phyloP scores from a whole-genome alignment of 2,329 filamentous ascomycete genomes.

The Dothistroma septosporum region DNA sequence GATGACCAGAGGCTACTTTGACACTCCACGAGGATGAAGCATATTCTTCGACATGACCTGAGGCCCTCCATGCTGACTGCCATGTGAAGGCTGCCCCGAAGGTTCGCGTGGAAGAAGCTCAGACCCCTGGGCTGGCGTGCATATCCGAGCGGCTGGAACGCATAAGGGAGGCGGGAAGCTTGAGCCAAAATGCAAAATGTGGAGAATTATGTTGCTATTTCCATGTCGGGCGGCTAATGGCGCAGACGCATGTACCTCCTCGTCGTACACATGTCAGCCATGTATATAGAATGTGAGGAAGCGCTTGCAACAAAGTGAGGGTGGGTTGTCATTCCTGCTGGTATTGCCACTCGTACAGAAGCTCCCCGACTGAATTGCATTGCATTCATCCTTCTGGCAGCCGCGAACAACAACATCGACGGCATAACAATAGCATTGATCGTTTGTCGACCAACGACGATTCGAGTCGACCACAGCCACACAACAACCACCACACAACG shows the following conservation, averaged over 20 bases:
- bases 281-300: slow-evolving; percentile 28
- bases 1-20: not conserved
- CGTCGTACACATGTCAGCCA: slow-evolving; percentile 25
- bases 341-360: not conserved
- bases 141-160: slow-evolving; percentile 2
- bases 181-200: slow-evolving; percentile 1
- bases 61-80: not conserved
- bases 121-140: not conserved
- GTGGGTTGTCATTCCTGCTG: not conserved
- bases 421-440: not conserved
- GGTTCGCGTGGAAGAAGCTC: slow-evolving; percentile 3
- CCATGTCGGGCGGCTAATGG: slow-evolving; percentile 19
- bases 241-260: slow-evolving; percentile 13
- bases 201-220: slow-evolving; percentile 22
- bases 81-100: not conserved
- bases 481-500: slow-evolving; percentile 3
- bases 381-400: not conserved
- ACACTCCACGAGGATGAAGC: not conserved
- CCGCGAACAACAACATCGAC: not conserved
- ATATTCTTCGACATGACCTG: not conserved
- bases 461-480: slow-evolving; percentile 7
- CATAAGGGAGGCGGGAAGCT: not conserved
- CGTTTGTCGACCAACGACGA: slow-evolving; percentile 9
- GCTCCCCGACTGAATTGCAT: not conserved
- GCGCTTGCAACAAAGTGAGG: slow-evolving; percentile 6